phyloP scores from a whole-genome alignment of 2,329 filamentous ascomycete species.

The Fusarium liriodendri region DNA sequence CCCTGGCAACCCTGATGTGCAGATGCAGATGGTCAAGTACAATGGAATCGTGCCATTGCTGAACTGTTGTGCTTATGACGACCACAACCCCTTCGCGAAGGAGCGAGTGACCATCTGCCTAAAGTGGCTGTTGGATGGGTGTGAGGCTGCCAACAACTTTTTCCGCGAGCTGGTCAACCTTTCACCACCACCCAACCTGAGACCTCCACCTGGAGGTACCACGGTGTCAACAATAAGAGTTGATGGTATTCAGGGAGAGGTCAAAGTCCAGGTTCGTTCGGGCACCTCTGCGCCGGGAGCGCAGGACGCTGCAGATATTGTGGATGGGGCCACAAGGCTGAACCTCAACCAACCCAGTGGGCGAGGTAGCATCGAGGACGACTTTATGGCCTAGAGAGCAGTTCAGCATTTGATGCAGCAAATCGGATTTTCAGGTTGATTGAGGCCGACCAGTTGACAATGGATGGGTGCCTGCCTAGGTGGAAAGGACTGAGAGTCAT shows the following conservation, averaged over 20 bases:
- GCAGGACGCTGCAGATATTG: constrained; percentile 52
- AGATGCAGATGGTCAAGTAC: constrained; percentile 86
- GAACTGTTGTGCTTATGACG: constrained; percentile 91
- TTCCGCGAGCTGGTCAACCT: constrained; percentile 71
- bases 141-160: constrained; percentile 77
- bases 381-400: constrained; percentile 55
- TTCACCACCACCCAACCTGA: constrained; percentile 53
- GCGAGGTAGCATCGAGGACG: constrained; percentile 53
- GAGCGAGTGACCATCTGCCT: constrained; percentile 90
- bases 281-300: constrained; percentile 41
- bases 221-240: constrained; percentile 60
- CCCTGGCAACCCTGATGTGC: constrained; percentile 78
- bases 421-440: not conserved
- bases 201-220: constrained; percentile 49
- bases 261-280: constrained; percentile 64
- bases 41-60: constrained; percentile 89
- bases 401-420: not conserved
- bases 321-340: constrained; percentile 56
- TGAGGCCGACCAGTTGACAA: not conserved
- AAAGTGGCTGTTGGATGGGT: constrained; percentile 84
- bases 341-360: constrained; percentile 50
- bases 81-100: constrained; percentile 93
- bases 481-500: not conserved
- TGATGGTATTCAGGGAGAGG: constrained; percentile 67
- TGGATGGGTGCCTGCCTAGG: not conserved